A percentile compares a stretch with the other conserved stretches of the same genome.
phyloP scores from a whole-genome alignment of 495 filamentous ascomycete species.

The Hypoxylon subgilvum region DNA sequence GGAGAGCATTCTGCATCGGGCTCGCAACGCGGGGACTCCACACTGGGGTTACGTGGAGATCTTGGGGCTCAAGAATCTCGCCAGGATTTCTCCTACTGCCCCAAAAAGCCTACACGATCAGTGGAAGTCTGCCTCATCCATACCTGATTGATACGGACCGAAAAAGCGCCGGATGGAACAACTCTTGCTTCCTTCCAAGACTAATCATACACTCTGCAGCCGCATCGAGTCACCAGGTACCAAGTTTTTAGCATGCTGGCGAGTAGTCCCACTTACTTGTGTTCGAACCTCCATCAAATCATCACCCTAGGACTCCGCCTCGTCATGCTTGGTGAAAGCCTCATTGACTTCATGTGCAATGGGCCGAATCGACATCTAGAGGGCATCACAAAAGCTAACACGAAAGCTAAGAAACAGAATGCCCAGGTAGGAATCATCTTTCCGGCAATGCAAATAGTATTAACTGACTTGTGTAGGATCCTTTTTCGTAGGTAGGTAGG shows the following conservation, averaged over 20 bases:
- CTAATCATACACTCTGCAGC: neutral
- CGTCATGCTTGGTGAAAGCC: neutral
- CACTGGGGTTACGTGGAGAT: conserved; percentile 14
- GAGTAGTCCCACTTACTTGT: conserved; percentile 1
- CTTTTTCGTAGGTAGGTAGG: conserved; percentile 21
- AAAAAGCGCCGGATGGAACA: conserved; percentile 34
- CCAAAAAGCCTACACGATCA: conserved; percentile 5
- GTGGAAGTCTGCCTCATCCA: too few species aligned
- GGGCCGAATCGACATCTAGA: conserved; percentile 11
- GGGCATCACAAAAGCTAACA: neutral
- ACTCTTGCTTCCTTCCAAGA: neutral
- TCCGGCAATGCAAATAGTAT: conserved; percentile 17
- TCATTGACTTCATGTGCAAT: conserved; percentile 3
- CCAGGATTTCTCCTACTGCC: conserved; percentile 12
- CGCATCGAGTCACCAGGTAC: neutral
- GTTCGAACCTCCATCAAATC: conserved; percentile 8
- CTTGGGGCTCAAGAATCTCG: conserved; percentile 13
- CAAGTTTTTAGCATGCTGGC: neutral
- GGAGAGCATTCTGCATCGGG: conserved; percentile 12
- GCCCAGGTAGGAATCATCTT: neutral
- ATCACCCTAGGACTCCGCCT: conserved; percentile 17
- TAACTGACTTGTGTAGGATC: conserved; percentile 26
- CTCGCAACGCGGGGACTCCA: conserved; percentile 21
- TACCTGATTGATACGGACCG: conserved; percentile 13
- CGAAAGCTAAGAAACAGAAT: neutral